Base-by-base conservation (phyloP, 768 basidiomycete genomes). In the Xerocomellus chrysenteron region DNA sequence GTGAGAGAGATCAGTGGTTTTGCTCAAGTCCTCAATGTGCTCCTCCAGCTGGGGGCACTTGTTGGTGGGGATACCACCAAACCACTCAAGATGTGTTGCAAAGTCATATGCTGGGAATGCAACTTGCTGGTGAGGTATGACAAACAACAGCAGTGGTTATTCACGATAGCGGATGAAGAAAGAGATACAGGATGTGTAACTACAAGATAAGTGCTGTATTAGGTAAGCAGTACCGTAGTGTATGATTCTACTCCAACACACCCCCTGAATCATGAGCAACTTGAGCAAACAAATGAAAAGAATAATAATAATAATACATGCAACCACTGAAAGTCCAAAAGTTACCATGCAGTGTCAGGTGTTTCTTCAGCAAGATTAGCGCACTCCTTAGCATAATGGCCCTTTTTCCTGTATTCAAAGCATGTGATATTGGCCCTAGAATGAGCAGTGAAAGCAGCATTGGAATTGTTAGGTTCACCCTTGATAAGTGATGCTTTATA, bases 301-400 rank as follows among this genome's bases (percentile, higher is more conserved):
- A 40, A n/a, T 11, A 9, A 30, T 3, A 5, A 40, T 3, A 12
- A 33, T 12, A 33, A 5, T 33, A 11, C 12, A 30, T 50, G 17
- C 26, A 39, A 17, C 19, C 19, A 11, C 17, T 5, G 26, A 32
- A 28, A 14, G 35, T 14, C 14, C 3, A 2, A 50, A 12, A 40
- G 12, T 30, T 40, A 50, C 49, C 39, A 50, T 2, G 24, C 17
- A n/a, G 36, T n/a, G 8, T 50, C 9, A 28, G 37, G 49, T 12
- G 0, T 39, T 11, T 50, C 16, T 2, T 50, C 13, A 9, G 5
- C 49, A 40, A 39, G 17, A 41, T 33, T 54, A 26, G 30, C 39
- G 8, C 10, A 1, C 19, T 48, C 46, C 11, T 45, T 52, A 30
- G 43, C 36, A 32, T 58, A 65, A 40, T 68, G 66, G 7, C 68